Percentiles rank a stretch among this genome's conserved stretches.
Evolutionary conservation across 768 basidiomycete species (phyloP).

Genomic region (Suillus alpinus): DNA sequence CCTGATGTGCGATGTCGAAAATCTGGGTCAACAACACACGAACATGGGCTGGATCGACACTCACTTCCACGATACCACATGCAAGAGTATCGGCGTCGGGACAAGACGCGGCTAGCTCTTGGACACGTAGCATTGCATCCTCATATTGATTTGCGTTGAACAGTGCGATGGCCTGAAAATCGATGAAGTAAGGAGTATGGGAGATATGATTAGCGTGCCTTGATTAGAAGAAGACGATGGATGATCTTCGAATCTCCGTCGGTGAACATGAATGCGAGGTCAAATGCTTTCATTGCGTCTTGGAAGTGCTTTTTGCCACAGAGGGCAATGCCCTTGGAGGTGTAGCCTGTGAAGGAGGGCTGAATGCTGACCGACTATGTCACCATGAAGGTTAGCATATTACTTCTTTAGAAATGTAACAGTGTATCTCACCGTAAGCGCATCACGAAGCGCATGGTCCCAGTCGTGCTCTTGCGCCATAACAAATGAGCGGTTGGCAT

Average conservation of each 20-base stretch:
- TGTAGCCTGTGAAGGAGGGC: not conserved
- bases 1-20: not conserved
- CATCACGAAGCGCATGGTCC: not conserved
- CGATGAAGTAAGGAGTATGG: not conserved
- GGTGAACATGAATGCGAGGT: not conserved
- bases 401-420: not conserved
- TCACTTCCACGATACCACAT: not conserved
- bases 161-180: not conserved
- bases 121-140: not conserved
- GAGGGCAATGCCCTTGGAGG: not conserved
- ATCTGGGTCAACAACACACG: not conserved
- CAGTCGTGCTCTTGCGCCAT: not conserved
- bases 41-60: not conserved
- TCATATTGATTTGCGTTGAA: not conserved
- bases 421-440: not conserved
- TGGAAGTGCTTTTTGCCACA: not conserved
- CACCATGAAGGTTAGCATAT: not conserved
- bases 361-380: not conserved
- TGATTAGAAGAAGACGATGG: not conserved
- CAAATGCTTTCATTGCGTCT: not conserved
- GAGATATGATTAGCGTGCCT: not conserved
- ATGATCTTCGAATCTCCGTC: not conserved
- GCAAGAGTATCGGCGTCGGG: not conserved
- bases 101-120: not conserved
- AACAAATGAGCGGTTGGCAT: not conserved